Conservation (phyloP, 2,329 filamentous ascomycete genomes). For the Claviceps pusilla region DNA sequence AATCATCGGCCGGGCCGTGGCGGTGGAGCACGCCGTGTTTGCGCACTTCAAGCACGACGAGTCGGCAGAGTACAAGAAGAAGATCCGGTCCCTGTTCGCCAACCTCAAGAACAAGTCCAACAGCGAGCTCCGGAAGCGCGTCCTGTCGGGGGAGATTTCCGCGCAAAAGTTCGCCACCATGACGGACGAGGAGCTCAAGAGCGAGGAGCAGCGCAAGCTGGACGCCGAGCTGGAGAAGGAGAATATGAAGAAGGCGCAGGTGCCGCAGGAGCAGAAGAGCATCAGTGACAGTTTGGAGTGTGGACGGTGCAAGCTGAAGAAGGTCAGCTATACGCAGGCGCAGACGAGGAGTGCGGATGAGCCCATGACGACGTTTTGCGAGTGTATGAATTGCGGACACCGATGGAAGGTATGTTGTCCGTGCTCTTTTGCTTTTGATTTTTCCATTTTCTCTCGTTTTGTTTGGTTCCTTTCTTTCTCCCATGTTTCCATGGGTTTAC, state of each 20-base stretch:
- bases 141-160: constrained; percentile 59
- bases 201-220: constrained; percentile 60
- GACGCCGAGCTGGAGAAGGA: constrained; percentile 69
- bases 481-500: too few relatives aligned
- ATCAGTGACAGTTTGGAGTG: constrained; percentile 80
- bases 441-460: neutral
- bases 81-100: constrained; percentile 83
- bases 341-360: constrained; percentile 94
- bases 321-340: constrained; percentile 90
- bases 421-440: neutral
- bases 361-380: constrained; percentile 68
- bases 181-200: constrained; percentile 83
- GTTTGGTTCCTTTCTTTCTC: neutral
- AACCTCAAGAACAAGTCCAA: constrained; percentile 93
- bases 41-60: constrained; percentile 54
- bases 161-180: constrained; percentile 68
- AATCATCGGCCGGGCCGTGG: constrained; percentile 60
- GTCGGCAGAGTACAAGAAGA: constrained; percentile 57
- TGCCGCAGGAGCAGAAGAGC: constrained; percentile 78
- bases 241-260: constrained; percentile 96
- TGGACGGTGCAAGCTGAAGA: constrained; percentile 81
- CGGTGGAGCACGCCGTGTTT: constrained; percentile 70
- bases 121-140: constrained; percentile 55
- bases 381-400: constrained; percentile 54
- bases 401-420: constrained; percentile 50